Conservation (phyloP, 2,329 filamentous ascomycete genomes). For the Sporothrix variecibatus region DNA sequence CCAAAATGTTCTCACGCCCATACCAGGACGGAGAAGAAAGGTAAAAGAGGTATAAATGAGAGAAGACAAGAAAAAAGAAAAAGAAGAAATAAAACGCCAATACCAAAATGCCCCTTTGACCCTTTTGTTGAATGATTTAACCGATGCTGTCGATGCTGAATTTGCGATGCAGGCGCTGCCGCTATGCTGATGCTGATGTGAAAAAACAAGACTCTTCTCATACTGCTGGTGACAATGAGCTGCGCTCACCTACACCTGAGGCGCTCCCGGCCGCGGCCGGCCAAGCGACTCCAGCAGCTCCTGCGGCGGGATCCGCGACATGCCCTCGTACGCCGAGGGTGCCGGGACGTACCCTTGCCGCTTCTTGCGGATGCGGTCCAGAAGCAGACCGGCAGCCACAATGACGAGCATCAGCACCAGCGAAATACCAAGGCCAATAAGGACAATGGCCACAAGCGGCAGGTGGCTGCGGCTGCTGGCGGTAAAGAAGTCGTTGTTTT, state of each 20-base stretch:
- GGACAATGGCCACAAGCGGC: slow-evolving; percentile 73
- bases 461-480: slow-evolving; percentile 55
- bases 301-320: slow-evolving; percentile 61
- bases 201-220: slow-evolving; percentile 9
- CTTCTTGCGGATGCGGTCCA: slow-evolving; percentile 75
- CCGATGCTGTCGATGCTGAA: not conserved
- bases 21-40: not conserved
- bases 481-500: slow-evolving; percentile 75
- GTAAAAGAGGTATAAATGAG: not conserved
- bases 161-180: not conserved
- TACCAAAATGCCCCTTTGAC: not conserved
- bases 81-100: not conserved
- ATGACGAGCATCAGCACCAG: slow-evolving; percentile 76
- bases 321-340: slow-evolving; percentile 63
- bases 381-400: slow-evolving; percentile 71
- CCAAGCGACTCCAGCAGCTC: slow-evolving; percentile 59
- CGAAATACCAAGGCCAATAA: slow-evolving; percentile 78
- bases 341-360: slow-evolving; percentile 80
- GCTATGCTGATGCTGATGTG: not conserved
- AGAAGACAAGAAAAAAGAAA: not conserved
- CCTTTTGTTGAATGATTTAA: slow-evolving; percentile 2
- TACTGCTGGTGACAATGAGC: not conserved
- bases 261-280: slow-evolving; percentile 51
- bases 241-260: slow-evolving; percentile 48
- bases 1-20: not conserved